phyloP scores from a whole-genome alignment of 2,329 filamentous ascomycete species.

The Neospermospora avenae region DNA sequence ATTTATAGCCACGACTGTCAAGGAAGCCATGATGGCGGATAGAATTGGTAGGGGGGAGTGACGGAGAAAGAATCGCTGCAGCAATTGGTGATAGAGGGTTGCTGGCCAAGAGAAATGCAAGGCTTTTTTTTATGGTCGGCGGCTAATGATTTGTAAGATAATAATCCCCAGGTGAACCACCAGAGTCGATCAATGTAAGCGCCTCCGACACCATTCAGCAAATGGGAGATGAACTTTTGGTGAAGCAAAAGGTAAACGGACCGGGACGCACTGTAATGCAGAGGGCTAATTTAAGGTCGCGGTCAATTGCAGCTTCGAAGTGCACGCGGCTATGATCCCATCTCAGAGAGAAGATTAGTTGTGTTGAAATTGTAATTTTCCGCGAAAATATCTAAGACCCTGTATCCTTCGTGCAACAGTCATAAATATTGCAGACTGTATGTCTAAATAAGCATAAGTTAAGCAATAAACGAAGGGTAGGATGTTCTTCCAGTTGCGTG shows the following conservation, averaged over 20 bases:
- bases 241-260: neutral
- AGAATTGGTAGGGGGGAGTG: neutral
- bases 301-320: neutral
- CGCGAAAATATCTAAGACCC: too few species aligned
- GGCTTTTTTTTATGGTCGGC: neutral
- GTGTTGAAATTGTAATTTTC: too few species aligned
- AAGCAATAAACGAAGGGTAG: too few species aligned
- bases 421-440: too few species aligned
- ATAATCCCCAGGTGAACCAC: neutral
- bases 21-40: neutral
- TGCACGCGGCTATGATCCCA: neutral
- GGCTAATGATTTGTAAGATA: neutral
- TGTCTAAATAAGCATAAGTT: too few species aligned
- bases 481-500: too few species aligned
- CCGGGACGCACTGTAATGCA: neutral
- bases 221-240: neutral
- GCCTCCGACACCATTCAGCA: neutral
- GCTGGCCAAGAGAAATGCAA: neutral
- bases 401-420: too few species aligned
- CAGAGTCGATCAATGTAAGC: neutral
- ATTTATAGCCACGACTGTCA: neutral
- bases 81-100: neutral
- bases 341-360: neutral
- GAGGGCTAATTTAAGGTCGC: too few species aligned
- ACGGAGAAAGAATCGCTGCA: neutral